Conservation (phyloP, 78 protist species). For the Speleostelium caveatum region DNA sequence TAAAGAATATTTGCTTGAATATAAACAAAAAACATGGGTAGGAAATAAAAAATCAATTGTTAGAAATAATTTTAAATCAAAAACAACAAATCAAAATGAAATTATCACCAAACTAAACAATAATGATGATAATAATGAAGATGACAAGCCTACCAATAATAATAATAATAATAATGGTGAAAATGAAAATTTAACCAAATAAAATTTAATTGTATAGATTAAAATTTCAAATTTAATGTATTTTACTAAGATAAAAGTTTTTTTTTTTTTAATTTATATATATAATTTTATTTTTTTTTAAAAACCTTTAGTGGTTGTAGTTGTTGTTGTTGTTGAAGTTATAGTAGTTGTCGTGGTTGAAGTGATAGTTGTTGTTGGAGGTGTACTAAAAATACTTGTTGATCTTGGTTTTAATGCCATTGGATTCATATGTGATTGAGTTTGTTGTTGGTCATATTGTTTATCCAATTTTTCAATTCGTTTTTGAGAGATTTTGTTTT, state of each 20-base stretch:
- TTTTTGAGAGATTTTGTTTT: constrained; percentile 39
- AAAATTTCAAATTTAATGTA: no score
- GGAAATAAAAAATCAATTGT: constrained; percentile 15
- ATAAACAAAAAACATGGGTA: constrained; percentile 17
- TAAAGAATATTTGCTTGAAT: not conserved
- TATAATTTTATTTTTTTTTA: no score
- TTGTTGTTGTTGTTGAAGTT: not conserved
- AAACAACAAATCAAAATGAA: no score
- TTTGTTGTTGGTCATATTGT: constrained; percentile 53
- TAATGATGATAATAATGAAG: not conserved
- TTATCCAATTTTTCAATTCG: constrained; percentile 14
- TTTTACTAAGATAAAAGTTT: not conserved
- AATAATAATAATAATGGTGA: not conserved
- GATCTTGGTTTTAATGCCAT: not conserved
- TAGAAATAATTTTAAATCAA: not conserved
- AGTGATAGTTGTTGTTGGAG: not conserved
- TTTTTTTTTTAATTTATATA: no score
- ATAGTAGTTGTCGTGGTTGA: not conserved
- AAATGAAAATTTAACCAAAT: not conserved
- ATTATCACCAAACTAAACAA: no score
- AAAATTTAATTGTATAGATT: no score
- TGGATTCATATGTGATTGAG: constrained; percentile 26
- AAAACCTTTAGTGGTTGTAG: not conserved
- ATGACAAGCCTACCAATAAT: not conserved
- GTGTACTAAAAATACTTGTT: not conserved